Base-by-base conservation (phyloP, 208 protist genomes). In the Crithidia brevicula region DNA sequence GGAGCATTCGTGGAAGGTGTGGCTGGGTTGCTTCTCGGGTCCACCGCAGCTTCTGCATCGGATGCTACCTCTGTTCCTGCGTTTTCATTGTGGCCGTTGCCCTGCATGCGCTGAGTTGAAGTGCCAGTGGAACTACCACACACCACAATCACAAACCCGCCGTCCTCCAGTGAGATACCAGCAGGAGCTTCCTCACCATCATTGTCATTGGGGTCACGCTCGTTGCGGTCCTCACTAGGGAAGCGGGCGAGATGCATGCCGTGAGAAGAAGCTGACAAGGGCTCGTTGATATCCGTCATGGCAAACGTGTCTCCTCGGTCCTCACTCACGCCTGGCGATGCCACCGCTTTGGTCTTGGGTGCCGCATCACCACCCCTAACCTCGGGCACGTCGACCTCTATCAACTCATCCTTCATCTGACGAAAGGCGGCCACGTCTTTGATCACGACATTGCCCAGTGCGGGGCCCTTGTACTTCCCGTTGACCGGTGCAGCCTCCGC, bases 131-230 rank as follows among this genome's bases (percentile, higher is more conserved):
- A n/a, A n/a, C n/a, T 30, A 38, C 51, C 38, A 38, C 62, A 59
- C 20, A 50, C 36, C 6, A 68, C 47, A 40, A 68, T 68, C 0
- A 68, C 62, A 18, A 59, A 68, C 25, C 62, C 62, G 3, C 62
- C 62, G 1, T 43, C 36, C 28, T 23, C 11, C 10, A 30, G 23
- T 9, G 8, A 23, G 3, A 36, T 3, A 22, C 10, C 2, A 6
- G 4, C 23, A 28, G 0, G 6, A 18, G 28, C 33, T 4, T 38
- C 52, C 13, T 46, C 30, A 23, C 40, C 54, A 33, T 10, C 34
- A 23, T 13, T 13, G 22, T 30, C 30, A 4, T 60, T 5, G 36
- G 5, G 11, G 0, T 18, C 33, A 7, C 15, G 36, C 15, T 40
- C 36, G 15, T 7, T n/a, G n/a, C n/a, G n/a, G n/a, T n/a, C n/a